Conservation (phyloP, 768 basidiomycete species). For the Tephrocybe sp. region DNA sequence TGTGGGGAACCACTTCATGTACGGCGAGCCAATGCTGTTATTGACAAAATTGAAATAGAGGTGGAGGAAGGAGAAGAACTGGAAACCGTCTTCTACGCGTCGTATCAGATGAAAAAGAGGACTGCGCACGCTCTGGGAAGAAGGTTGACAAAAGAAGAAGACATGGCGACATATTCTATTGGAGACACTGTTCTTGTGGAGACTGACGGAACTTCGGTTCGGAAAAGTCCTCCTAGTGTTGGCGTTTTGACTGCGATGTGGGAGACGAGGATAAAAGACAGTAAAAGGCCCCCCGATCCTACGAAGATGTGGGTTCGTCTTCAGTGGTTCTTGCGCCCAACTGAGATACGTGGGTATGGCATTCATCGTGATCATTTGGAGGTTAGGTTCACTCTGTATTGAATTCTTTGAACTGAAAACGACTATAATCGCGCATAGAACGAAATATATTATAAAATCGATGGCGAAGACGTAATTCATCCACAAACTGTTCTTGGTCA, state of each 20-base stretch:
- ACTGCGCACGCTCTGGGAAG: conserved; percentile 20
- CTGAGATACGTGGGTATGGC: conserved; percentile 57
- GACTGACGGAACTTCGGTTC: conserved; percentile 38
- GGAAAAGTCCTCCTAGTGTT: conserved; percentile 51
- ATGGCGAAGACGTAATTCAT: conserved; percentile 43
- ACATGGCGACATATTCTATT: conserved; percentile 34
- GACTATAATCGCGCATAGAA: conserved; percentile 42
- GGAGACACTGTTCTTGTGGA: conserved; percentile 70
- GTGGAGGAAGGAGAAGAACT: conserved; percentile 14
- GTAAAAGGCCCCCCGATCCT: conserved; percentile 23
- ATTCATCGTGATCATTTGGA: conserved; percentile 58
- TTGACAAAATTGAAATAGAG: conserved; percentile 15
- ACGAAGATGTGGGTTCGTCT: conserved; percentile 54
- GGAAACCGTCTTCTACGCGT: conserved; percentile 34
- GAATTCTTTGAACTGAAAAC: not conserved
- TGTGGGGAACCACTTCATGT: conserved; percentile 21
- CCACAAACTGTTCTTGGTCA: conserved; percentile 49
- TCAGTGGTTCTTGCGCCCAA: conserved; percentile 76
- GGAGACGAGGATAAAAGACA: conserved; percentile 38
- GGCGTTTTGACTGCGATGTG: conserved; percentile 73
- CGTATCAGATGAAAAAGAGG: conserved; percentile 29
- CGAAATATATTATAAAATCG: conserved; percentile 69
- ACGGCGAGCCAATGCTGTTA: conserved; percentile 19
- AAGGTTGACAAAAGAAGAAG: conserved; percentile 13
- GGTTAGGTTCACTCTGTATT: conserved; percentile 32